Conservation (phyloP, 1,284 basidiomycete genomes). For the Malassezia equina region DNA sequence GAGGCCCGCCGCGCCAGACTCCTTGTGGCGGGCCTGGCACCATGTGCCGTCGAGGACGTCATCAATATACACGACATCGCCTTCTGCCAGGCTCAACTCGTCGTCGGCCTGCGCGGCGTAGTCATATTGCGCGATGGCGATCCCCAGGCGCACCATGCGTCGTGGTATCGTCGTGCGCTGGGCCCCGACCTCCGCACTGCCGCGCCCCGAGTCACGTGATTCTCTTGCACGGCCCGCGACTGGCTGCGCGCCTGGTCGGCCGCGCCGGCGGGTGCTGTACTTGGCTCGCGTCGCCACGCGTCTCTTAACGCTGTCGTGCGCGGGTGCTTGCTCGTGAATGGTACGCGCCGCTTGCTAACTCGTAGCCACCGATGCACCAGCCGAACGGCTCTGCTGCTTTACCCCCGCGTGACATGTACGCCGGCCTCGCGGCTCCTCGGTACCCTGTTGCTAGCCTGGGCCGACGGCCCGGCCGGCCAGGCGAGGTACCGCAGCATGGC, state of each 20-base stretch:
- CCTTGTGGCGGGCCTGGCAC: conserved; percentile 41
- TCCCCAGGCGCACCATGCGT: conserved; percentile 42
- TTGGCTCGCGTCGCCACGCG: background rate
- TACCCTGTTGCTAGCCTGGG: conserved; percentile 1
- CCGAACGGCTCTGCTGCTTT: background rate
- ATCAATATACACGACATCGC: conserved; percentile 43
- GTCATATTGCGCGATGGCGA: conserved; percentile 45
- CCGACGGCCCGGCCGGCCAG: conserved; percentile 7
- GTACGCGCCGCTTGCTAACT: background rate
- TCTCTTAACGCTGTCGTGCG: background rate
- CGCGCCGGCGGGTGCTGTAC: background rate
- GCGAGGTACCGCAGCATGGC: background rate
- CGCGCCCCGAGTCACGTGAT: background rate
- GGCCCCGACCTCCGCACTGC: background rate
- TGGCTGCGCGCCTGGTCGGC: background rate
- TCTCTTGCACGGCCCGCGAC: background rate
- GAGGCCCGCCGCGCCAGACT: conserved; percentile 26
- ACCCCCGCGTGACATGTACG: conserved; percentile 13
- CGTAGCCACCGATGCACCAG: background rate
- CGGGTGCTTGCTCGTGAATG: background rate
- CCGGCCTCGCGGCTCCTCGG: background rate
- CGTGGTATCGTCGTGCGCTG: background rate
- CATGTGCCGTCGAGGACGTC: conserved; percentile 43
- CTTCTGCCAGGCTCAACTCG: conserved; percentile 42
- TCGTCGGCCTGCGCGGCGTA: conserved; percentile 44